phyloP scores from a whole-genome alignment of 2,329 filamentous ascomycete genomes.

The Aspergillus flavus region DNA sequence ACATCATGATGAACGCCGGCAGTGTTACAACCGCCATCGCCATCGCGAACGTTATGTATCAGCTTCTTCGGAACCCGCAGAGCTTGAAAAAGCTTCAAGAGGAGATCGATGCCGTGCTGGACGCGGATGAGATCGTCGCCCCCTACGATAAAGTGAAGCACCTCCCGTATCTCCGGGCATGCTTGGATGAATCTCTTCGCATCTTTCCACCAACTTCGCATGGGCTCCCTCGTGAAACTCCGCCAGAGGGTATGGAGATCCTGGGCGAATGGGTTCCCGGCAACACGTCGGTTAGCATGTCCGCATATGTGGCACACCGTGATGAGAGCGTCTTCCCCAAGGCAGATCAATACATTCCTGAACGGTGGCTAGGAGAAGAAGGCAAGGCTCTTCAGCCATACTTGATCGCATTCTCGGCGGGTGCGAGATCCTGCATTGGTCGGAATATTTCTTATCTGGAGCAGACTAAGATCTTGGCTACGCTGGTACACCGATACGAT shows the following conservation, averaged over 20 bases:
- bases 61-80: constrained; percentile 53
- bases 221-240: constrained; percentile 50
- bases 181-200: constrained; percentile 54
- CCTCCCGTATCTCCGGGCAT: constrained; percentile 56
- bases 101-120: constrained; percentile 52
- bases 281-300: constrained; percentile 49
- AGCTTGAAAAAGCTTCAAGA: constrained; percentile 44
- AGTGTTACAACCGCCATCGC: constrained; percentile 56
- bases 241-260: constrained; percentile 48
- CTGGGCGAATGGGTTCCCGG: constrained; percentile 51
- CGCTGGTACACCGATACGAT: constrained; percentile 34
- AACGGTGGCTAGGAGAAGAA: constrained; percentile 47
- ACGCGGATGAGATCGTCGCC: constrained; percentile 47
- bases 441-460: constrained; percentile 50
- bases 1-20: constrained; percentile 51
- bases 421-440: constrained; percentile 46
- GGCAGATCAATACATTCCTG: constrained; percentile 42
- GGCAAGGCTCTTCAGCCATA: constrained; percentile 43
- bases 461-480: constrained; percentile 54
- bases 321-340: constrained; percentile 42
- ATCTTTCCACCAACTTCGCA: constrained; percentile 49
- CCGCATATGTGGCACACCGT: constrained; percentile 41
- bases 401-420: constrained; percentile 45
- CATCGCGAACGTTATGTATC: constrained; percentile 57
- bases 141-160: constrained; percentile 56